Evolutionary conservation across 225 moss, liverwort and hornwort genomes (phyloP), one percentile per base, ranked within the genome.

Genomic region (Pseudisothecium myosuroides): DNA sequence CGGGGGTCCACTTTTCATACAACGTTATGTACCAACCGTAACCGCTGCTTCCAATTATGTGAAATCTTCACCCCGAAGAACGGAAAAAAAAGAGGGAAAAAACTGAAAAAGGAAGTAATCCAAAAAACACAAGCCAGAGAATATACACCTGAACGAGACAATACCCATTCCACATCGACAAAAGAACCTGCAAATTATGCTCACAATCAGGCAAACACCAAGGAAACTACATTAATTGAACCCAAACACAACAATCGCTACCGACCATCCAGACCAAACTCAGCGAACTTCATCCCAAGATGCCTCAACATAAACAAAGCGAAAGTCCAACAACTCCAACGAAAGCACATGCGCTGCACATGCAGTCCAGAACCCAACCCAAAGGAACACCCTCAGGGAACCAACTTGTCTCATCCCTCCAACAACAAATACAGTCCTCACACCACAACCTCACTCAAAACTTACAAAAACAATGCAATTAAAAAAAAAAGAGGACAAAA

Each of bases 11-110:
- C 32, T 76, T 32, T 8, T 34, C 32, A 50, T n/a, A n/a, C n/a
- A n/a, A n/a, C 10, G 50, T 12, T 7, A 7, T 2, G 12, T 20
- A 49, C 75, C 36, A 23, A 54, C 24, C 37, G 37, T 11, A n/a
- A 11, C 23, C 17, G 54, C 6, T 7, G 26, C 16, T n/a, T 27
- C 56, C n/a, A n/a, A 27, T 17, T 2, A 17, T 11, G 17, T 15
- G 13, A 37, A 34, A 52, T 11, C 73, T 21, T 31, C 32, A 76
- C 20, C 8, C 7, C 23, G 9, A 54, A 36, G 15, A 3, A 49
- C 20, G 32, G 4, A 2, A 2, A 16, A 13, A 22, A 15, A 2
- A 4, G 3, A 18, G 13, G 11, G 3, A 10, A 6, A 6, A n/a
- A 56, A 23, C 9, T 24, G 6, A 17, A 10, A 23, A 23, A 15